Evolutionary conservation across 2,329 filamentous ascomycete genomes (phyloP).

Genomic region (Truncatella angustata): DNA sequence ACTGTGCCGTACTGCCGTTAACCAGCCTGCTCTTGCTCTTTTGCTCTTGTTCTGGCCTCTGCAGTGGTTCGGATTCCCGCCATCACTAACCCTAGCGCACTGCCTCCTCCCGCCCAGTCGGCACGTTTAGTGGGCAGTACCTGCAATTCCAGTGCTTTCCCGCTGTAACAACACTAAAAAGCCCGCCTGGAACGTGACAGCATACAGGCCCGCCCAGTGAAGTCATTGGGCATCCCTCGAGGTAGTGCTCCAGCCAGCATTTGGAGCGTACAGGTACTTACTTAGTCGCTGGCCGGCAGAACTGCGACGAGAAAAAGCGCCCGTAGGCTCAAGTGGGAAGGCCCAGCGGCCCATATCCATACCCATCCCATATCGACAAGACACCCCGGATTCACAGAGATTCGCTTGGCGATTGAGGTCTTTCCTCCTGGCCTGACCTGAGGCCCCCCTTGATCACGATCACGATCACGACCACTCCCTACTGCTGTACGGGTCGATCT

Average conservation of each 20-base stretch:
- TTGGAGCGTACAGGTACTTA: too few species aligned
- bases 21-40: too few species aligned
- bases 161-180: background rate
- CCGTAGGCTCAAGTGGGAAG: slow-evolving; percentile 9
- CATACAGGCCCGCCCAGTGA: background rate
- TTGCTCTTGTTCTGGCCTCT: too few species aligned
- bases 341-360: slow-evolving; percentile 7
- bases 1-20: too few species aligned
- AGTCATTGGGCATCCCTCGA: slow-evolving; percentile 7
- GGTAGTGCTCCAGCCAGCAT: too few species aligned
- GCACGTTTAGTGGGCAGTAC: background rate
- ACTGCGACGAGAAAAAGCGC: slow-evolving; percentile 5
- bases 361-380: too few species aligned
- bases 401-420: too few species aligned
- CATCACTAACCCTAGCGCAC: background rate
- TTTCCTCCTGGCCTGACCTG: too few species aligned
- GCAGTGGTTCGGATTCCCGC: too few species aligned
- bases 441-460: too few species aligned
- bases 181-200: background rate
- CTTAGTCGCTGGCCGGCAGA: background rate
- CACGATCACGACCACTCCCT: too few species aligned
- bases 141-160: background rate
- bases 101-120: background rate
- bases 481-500: too few species aligned
- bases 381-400: slow-evolving; percentile 8